Conservation (phyloP, 2,329 filamentous ascomycete genomes). For the Epichloe baconii region DNA sequence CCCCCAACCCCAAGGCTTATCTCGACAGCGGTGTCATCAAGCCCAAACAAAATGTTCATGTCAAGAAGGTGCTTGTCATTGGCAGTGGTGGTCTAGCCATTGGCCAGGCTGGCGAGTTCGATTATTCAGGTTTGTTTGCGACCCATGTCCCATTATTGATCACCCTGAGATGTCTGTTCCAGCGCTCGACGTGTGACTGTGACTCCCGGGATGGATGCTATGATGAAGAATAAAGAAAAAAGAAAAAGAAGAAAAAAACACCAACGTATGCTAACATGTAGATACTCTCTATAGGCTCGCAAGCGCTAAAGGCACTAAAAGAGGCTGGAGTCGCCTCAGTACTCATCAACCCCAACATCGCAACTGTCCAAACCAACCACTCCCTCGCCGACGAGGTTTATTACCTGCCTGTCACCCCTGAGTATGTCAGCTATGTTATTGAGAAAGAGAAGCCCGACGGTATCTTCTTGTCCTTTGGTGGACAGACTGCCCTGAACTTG, state of each 20-base stretch:
- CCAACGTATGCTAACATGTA: constrained; percentile 8
- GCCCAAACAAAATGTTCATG: constrained; percentile 65
- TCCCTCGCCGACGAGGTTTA: constrained; percentile 93
- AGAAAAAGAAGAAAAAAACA: neutral
- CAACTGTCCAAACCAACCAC: constrained; percentile 96
- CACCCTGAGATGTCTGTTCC: neutral
- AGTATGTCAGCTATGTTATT: constrained; percentile 96
- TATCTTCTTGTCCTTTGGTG: constrained; percentile 94
- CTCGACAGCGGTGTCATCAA: constrained; percentile 79
- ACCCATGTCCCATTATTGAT: neutral
- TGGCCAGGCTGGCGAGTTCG: constrained; percentile 95
- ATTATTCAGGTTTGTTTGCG: constrained; percentile 72
- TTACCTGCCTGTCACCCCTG: constrained; percentile 92
- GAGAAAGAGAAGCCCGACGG: constrained; percentile 92
- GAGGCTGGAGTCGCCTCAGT: constrained; percentile 86
- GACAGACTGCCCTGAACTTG: constrained; percentile 91
- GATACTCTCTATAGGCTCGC: constrained; percentile 52
- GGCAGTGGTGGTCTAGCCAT: constrained; percentile 91
- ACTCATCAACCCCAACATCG: constrained; percentile 95
- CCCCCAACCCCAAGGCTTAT: constrained; percentile 76
- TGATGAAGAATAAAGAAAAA: neutral
- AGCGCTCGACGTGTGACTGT: neutral
- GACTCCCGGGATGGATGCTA: neutral
- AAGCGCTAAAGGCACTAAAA: constrained; percentile 93
- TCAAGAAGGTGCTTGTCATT: constrained; percentile 96